Conservation (phyloP, 192 early-diverging fungal species). For the Dissophora ornata region DNA sequence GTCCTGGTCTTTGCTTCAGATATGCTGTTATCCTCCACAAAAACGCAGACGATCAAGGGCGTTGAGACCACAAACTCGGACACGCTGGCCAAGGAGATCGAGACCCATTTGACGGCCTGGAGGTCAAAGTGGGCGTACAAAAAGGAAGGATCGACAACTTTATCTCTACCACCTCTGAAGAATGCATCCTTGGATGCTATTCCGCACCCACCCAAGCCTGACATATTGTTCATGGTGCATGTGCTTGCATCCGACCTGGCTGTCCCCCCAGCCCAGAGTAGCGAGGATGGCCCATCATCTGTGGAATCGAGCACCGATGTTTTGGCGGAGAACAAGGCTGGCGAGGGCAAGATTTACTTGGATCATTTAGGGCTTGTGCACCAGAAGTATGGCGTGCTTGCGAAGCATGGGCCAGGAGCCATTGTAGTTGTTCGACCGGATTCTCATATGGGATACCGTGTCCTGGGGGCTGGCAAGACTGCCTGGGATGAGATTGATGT, state of each 20-base stretch:
- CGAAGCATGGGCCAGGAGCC: slow-evolving; percentile 18
- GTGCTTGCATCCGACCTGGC: slow-evolving; percentile 9
- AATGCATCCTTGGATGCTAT: not conserved
- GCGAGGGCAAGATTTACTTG: slow-evolving; percentile 35
- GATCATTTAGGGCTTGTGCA: slow-evolving; percentile 21
- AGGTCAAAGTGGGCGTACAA: slow-evolving; percentile 35
- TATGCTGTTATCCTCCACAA: not conserved
- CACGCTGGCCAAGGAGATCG: slow-evolving; percentile 13
- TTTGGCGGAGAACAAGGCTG: slow-evolving; percentile 7
- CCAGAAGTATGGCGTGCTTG: slow-evolving; percentile 30
- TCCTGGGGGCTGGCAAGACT: slow-evolving; percentile 12
- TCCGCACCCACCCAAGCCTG: not conserved
- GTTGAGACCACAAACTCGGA: slow-evolving; percentile 8
- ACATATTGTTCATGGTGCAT: slow-evolving; percentile 32
- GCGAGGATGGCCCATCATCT: not conserved
- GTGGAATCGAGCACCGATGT: not conserved
- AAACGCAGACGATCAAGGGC: slow-evolving; percentile 7
- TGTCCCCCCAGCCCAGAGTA: not conserved
- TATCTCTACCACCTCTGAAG: not conserved
- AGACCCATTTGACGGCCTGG: slow-evolving; percentile 19
- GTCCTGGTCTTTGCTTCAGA: slow-evolving; percentile 32
- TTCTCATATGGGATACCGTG: slow-evolving; percentile 36
- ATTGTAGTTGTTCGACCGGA: slow-evolving; percentile 41
- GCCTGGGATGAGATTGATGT: slow-evolving; percentile 30
- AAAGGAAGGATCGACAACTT: not conserved